A percentile compares a stretch with the other conserved stretches of the same genome.
These are phyloP conservation scores for Brassica carinata DNA, from an alignment of 345 rosid genomes.

Conservation along the genomic window DNA sequence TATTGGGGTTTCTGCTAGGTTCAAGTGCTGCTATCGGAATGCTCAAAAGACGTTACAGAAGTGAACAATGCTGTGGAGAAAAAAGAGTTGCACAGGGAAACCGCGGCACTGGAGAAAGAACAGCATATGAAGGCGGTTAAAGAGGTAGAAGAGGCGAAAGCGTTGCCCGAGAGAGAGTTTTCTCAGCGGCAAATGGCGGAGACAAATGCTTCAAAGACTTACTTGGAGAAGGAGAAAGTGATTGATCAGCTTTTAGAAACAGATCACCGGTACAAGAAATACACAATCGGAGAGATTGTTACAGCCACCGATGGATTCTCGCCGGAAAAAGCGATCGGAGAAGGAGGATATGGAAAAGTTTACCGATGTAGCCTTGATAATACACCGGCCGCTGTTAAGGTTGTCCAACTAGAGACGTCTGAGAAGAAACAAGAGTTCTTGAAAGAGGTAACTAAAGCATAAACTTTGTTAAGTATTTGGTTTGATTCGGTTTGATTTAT, in stretches of 20 bases:
- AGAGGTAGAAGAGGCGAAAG: constrained; percentile 72
- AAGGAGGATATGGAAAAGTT: constrained; percentile 86
- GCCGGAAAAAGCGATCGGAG: constrained; percentile 62
- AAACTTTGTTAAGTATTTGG: too few relatives aligned
- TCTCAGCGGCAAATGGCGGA: constrained; percentile 71
- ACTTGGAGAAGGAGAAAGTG: constrained; percentile 65
- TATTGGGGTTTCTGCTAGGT: constrained; percentile 46
- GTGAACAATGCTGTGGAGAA: constrained; percentile 63
- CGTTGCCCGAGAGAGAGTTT: constrained; percentile 58
- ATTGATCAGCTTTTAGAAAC: constrained; percentile 54
- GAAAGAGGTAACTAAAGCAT: constrained; percentile 59
- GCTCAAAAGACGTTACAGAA: constrained; percentile 52
- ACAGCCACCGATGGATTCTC: constrained; percentile 69
- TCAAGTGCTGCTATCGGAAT: constrained; percentile 58
- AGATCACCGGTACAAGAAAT: constrained; percentile 71
- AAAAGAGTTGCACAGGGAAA: constrained; percentile 58
- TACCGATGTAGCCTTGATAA: constrained; percentile 74
- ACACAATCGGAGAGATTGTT: constrained; percentile 60
- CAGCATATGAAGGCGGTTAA: constrained; percentile 58
- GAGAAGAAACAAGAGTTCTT: constrained; percentile 75
- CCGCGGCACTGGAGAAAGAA: constrained; percentile 64
- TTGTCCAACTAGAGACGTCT: constrained; percentile 53
- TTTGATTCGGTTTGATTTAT: too few relatives aligned
- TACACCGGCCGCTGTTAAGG: constrained; percentile 81
- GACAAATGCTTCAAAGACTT: constrained; percentile 57